Conservation (phyloP, 2,329 filamentous ascomycete species). For the Leptographium wingfieldii region DNA sequence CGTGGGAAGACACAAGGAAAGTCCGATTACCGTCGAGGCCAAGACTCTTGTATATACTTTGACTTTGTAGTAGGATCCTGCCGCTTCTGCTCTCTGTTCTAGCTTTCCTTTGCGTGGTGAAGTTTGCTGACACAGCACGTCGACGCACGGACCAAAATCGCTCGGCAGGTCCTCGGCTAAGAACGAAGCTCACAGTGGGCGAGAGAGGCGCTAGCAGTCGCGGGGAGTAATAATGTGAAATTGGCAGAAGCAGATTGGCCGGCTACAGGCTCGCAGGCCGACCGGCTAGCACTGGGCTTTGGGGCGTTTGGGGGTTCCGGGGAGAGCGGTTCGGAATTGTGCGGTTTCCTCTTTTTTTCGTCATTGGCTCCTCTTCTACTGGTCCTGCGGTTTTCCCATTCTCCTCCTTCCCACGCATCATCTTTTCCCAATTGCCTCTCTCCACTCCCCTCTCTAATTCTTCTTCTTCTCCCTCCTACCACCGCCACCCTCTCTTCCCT, state of each 20-base stretch:
- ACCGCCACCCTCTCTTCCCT: neutral
- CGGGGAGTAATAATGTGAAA: constrained; percentile 13
- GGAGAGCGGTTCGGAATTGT: constrained; percentile 11
- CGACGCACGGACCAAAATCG: neutral
- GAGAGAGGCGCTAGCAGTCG: neutral
- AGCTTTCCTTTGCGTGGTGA: neutral
- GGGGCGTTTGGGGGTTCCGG: neutral
- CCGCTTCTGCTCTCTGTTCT: neutral
- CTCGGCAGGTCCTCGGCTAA: constrained; percentile 1
- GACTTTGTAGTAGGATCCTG: neutral
- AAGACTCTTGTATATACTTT: too few relatives aligned
- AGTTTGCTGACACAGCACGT: neutral
- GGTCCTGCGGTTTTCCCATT: neutral
- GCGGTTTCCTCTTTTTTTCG: constrained; percentile 10
- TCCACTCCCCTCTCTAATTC: neutral
- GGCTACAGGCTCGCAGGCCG: neutral
- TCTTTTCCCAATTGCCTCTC: neutral
- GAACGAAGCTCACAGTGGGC: neutral
- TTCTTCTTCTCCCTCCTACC: neutral
- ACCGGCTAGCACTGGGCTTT: neutral
- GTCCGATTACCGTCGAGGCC: too few relatives aligned
- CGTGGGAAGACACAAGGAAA: too few relatives aligned
- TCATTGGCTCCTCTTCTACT: neutral
- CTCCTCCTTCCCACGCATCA: neutral
- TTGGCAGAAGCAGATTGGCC: constrained; percentile 11